Percentiles rank a stretch among this genome's conserved stretches.
Conservation (phyloP, 1,284 basidiomycete genomes). For the Cutaneotrichosporon cutaneum region DNA sequence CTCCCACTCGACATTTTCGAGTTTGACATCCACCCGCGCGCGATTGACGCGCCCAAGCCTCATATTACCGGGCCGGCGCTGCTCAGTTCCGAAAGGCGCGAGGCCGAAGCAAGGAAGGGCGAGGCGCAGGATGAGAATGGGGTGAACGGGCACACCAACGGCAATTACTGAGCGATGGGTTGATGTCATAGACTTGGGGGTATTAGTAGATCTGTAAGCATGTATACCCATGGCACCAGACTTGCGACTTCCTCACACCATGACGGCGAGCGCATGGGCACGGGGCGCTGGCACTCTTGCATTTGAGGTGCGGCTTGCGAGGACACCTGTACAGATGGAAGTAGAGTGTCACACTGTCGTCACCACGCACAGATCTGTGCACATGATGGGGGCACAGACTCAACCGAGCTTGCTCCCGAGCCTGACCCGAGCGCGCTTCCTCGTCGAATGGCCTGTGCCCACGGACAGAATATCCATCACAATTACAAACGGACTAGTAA, state of each 20-base stretch:
- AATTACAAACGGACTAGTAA: neutral
- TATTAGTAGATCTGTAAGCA: neutral
- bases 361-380: too few relatives aligned
- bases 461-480: neutral
- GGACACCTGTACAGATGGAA: too few relatives aligned
- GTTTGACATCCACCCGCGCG: constrained; percentile 30
- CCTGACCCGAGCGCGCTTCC: too few relatives aligned
- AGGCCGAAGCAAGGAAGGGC: neutral
- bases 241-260: too few relatives aligned
- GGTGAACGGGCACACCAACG: neutral
- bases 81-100: neutral
- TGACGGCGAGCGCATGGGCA: neutral
- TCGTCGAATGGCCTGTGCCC: too few relatives aligned
- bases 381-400: too few relatives aligned
- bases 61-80: constrained; percentile 2
- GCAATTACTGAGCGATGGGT: neutral
- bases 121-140: neutral
- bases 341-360: too few relatives aligned
- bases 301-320: too few relatives aligned
- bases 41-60: constrained; percentile 8
- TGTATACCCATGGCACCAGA: neutral
- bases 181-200: neutral
- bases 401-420: too few relatives aligned
- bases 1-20: constrained; percentile 35
- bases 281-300: too few relatives aligned